These are phyloP conservation scores for Lactarius akahatsu DNA, from an alignment of 768 basidiomycete species.

Conservation along the genomic window DNA sequence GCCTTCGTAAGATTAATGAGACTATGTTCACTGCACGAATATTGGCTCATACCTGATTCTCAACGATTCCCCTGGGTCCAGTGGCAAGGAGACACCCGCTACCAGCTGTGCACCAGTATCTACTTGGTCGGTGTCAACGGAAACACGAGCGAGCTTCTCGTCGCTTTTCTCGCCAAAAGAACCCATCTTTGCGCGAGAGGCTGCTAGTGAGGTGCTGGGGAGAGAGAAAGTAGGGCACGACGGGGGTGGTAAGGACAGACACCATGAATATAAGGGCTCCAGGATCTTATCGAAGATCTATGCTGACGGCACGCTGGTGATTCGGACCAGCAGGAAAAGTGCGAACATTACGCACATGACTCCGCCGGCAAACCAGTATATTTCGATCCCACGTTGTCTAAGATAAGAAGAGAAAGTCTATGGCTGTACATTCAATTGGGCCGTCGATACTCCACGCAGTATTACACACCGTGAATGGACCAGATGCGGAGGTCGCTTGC, in stretches of 20 bases:
- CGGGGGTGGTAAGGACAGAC: neutral
- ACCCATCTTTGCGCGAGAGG: slow-evolving; percentile 11
- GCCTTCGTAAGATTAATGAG: slow-evolving; percentile 34
- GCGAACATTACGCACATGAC: neutral
- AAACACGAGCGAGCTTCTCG: slow-evolving; percentile 30
- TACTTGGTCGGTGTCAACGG: slow-evolving; percentile 49
- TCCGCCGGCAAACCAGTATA: neutral
- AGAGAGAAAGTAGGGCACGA: neutral
- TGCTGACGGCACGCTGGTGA: neutral
- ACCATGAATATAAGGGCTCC: slow-evolving; percentile 3
- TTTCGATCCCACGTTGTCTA: neutral
- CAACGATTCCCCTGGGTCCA: slow-evolving; percentile 53
- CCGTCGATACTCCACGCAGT: neutral
- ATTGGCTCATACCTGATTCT: slow-evolving; percentile 44
- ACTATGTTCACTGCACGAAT: too few species aligned
- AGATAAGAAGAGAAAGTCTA: neutral
- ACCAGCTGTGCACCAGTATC: slow-evolving; percentile 64
- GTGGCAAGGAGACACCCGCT: slow-evolving; percentile 41
- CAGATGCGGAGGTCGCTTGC: neutral
- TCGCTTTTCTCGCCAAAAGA: slow-evolving; percentile 22
- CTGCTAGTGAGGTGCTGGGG: neutral
- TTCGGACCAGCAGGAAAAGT: neutral
- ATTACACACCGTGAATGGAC: neutral
- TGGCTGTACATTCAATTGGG: neutral
- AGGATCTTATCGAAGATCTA: neutral